phyloP scores from a whole-genome alignment of 1,139 yeast genomes.

The Suhomyces chickasaworum region DNA sequence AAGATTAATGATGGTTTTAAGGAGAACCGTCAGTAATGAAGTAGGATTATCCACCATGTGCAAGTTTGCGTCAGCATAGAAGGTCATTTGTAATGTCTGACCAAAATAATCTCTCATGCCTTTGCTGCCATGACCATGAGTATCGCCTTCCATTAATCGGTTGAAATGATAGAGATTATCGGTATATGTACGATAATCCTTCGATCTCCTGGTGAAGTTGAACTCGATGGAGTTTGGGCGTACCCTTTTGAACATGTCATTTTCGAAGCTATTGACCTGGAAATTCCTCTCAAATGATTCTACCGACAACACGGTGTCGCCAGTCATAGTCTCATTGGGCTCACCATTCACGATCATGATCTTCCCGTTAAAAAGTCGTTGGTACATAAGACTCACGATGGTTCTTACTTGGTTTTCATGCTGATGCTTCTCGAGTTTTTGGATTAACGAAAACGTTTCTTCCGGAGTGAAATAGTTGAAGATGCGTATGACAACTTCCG shows the following conservation, averaged over 20 bases:
- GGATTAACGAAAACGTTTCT: conserved; percentile 26
- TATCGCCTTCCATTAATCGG: conserved; percentile 21
- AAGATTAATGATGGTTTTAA: conserved; percentile 29
- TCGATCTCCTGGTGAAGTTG: conserved; percentile 28
- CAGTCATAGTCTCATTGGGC: conserved; percentile 2
- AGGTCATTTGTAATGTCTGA: conserved; percentile 24
- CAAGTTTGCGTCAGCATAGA: conserved; percentile 33
- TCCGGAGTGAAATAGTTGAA: conserved; percentile 24
- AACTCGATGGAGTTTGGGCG: conserved; percentile 33
- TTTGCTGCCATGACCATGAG: conserved; percentile 1
- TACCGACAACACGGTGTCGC: conserved; percentile 20
- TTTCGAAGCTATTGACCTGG: conserved; percentile 14
- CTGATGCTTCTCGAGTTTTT: conserved; percentile 2
- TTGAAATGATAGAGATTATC: conserved; percentile 29
- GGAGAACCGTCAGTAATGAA: conserved; percentile 30
- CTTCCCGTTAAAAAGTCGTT: conserved; percentile 16
- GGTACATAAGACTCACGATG: conserved; percentile 11
- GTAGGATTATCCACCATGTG: conserved; percentile 31
- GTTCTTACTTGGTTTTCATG: conserved; percentile 2
- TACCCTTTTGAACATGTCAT: conserved; percentile 21
- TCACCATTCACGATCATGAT: conserved; percentile 14
- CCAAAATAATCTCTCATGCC: conserved; percentile 22
- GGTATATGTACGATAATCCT: conserved; percentile 34
- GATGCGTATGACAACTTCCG: conserved; percentile 29
- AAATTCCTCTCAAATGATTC: conserved; percentile 21